These are phyloP conservation scores for Bipolaris cookei DNA, from an alignment of 2,329 filamentous ascomycete genomes.

Conservation along the genomic window DNA sequence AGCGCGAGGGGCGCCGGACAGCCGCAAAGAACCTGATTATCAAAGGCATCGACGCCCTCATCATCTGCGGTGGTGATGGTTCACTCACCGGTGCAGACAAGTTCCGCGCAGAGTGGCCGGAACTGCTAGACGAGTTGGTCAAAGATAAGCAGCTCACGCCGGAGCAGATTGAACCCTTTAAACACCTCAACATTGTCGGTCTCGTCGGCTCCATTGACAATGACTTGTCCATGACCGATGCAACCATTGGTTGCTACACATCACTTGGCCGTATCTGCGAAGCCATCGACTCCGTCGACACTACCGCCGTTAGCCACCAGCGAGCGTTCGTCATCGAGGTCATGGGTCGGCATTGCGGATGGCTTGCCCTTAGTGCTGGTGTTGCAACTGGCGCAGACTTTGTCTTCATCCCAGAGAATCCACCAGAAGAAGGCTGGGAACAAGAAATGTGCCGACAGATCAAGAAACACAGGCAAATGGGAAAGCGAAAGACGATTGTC, in stretches of 20 bases:
- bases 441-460: slow-evolving; percentile 46
- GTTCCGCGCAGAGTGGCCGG: slow-evolving; percentile 91
- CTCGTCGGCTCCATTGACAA: slow-evolving; percentile 98
- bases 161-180: slow-evolving; percentile 76
- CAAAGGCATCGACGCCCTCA: slow-evolving; percentile 90
- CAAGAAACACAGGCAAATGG: slow-evolving; percentile 77
- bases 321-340: slow-evolving; percentile 94
- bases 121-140: slow-evolving; percentile 84
- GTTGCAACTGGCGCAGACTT: slow-evolving; percentile 96
- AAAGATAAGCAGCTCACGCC: slow-evolving; percentile 71
- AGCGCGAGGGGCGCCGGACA: slow-evolving; percentile 79
- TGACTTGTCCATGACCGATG: slow-evolving; percentile 94
- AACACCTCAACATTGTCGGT: slow-evolving; percentile 92
- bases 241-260: slow-evolving; percentile 96
- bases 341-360: slow-evolving; percentile 97
- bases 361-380: slow-evolving; percentile 94
- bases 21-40: slow-evolving; percentile 95
- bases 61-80: slow-evolving; percentile 97
- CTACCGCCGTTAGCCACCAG: slow-evolving; percentile 91
- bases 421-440: slow-evolving; percentile 85
- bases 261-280: slow-evolving; percentile 92
- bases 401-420: slow-evolving; percentile 95
- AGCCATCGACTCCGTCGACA: slow-evolving; percentile 95
- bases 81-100: slow-evolving; percentile 88
- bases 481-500: slow-evolving; percentile 97